Conservation (phyloP, 306 rosid genomes). For the Rosa chinensis region DNA sequence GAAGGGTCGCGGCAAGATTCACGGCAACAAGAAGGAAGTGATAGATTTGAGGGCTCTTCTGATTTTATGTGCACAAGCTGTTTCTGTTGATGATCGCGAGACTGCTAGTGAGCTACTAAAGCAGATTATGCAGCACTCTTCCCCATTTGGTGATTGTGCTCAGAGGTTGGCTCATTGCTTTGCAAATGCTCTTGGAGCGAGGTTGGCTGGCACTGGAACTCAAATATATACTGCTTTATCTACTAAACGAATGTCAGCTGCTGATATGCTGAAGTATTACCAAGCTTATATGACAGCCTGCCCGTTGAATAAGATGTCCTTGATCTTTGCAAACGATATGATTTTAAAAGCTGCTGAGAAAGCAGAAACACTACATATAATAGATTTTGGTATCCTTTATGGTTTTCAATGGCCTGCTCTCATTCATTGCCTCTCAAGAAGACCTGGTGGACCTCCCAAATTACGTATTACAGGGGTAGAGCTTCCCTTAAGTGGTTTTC, state of each 20-base stretch:
- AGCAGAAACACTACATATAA: slow-evolving; percentile 37
- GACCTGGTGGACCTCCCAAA: slow-evolving; percentile 37
- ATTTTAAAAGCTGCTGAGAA: slow-evolving; percentile 28
- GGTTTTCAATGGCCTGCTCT: slow-evolving; percentile 37
- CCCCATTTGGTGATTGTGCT: slow-evolving; percentile 50
- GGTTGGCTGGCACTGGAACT: slow-evolving; percentile 62
- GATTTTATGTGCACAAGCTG: slow-evolving; percentile 66
- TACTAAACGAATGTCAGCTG: slow-evolving; percentile 40
- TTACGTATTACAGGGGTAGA: slow-evolving; percentile 69
- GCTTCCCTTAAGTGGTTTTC: slow-evolving; percentile 62
- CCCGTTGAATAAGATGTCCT: slow-evolving; percentile 31
- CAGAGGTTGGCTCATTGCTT: slow-evolving; percentile 75
- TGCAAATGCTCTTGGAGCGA: slow-evolving; percentile 63
- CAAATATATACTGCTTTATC: slow-evolving; percentile 38
- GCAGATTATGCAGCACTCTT: slow-evolving; percentile 70
- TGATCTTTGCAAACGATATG: slow-evolving; percentile 28
- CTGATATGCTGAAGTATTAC: slow-evolving; percentile 50
- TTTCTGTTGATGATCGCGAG: slow-evolving; percentile 50
- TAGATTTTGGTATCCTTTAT: slow-evolving; percentile 32
- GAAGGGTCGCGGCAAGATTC: slow-evolving; percentile 41
- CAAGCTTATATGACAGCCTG: slow-evolving; percentile 22
- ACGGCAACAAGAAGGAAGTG: slow-evolving; percentile 44
- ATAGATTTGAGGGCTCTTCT: slow-evolving; percentile 63
- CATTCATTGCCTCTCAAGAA: slow-evolving; percentile 26
- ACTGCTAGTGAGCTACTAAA: slow-evolving; percentile 60